phyloP scores from a whole-genome alignment of 345 rosid genomes.

The Boechera divaricarpa region DNA sequence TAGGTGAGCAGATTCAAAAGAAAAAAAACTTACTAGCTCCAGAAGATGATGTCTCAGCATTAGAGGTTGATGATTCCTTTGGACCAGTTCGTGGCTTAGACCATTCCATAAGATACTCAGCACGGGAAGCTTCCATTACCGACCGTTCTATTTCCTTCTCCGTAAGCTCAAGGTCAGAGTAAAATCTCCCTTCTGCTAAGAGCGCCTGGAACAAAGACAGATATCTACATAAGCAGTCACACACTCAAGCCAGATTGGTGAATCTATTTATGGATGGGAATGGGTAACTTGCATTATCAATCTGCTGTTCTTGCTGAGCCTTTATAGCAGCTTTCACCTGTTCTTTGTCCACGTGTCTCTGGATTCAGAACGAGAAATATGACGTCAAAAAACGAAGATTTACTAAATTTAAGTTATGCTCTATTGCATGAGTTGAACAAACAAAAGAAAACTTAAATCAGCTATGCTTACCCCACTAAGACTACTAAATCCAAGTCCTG shows the following conservation, averaged over 20 bases:
- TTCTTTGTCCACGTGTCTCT: conserved; percentile 89
- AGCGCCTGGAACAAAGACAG: conserved; percentile 70
- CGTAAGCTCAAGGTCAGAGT: conserved; percentile 95
- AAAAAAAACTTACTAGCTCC: conserved; percentile 76
- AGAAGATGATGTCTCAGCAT: conserved; percentile 93
- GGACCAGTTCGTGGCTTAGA: conserved; percentile 63
- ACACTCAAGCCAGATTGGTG: conserved; percentile 8
- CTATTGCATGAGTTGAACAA: neutral
- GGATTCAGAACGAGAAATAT: conserved; percentile 43
- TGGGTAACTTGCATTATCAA: conserved; percentile 70
- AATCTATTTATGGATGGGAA: neutral
- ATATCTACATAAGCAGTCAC: neutral
- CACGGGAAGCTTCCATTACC: conserved; percentile 99
- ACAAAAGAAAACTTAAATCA: too few species aligned
- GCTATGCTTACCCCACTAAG: conserved; percentile 77
- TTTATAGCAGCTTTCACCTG: conserved; percentile 98
- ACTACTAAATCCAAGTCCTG: conserved; percentile 95
- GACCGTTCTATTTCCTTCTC: conserved; percentile 93
- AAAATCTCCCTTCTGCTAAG: conserved; percentile 73
- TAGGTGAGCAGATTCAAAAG: conserved; percentile 14
- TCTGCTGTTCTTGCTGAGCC: conserved; percentile 98
- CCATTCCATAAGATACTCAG: conserved; percentile 86
- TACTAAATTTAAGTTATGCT: neutral
- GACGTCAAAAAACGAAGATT: neutral
- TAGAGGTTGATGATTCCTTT: conserved; percentile 78